Percentiles rank a stretch among this genome's conserved stretches.
Conservation (phyloP, 345 rosid species). For the Brassica cretica region DNA sequence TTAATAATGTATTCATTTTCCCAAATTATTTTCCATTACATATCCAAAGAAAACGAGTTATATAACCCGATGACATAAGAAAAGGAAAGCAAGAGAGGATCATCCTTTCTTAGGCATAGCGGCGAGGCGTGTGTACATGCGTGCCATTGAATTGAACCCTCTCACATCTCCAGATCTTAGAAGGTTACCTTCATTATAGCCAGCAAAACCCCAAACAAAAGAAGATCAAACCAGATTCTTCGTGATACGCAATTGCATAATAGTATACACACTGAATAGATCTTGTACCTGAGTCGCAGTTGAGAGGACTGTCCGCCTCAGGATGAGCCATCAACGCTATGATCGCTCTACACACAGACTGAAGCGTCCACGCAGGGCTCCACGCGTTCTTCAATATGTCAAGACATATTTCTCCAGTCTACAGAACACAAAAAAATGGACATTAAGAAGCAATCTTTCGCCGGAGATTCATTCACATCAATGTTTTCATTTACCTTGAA, state of each 20-base stretch:
- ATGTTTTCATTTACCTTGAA: conserved; percentile 63
- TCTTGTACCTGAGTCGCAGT: conserved; percentile 87
- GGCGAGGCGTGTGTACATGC: conserved; percentile 70
- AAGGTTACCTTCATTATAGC: conserved; percentile 63
- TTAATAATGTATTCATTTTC: conserved; percentile 2
- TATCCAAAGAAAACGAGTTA: neutral
- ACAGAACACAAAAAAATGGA: conserved; percentile 17
- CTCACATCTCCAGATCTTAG: conserved; percentile 88
- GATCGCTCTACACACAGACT: conserved; percentile 97
- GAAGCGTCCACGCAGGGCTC: conserved; percentile 99
- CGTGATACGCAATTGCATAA: neutral
- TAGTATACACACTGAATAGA: neutral
- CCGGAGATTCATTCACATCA: neutral
- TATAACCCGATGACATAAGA: neutral
- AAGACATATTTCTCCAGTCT: conserved; percentile 97
- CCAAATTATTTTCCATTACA: conserved; percentile 12
- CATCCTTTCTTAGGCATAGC: conserved; percentile 97
- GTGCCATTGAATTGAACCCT: conserved; percentile 97
- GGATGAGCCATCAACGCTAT: conserved; percentile 99
- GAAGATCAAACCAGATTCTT: neutral
- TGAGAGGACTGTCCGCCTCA: conserved; percentile 93
- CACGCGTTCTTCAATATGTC: conserved; percentile 99
- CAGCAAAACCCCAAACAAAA: conserved; percentile 3
- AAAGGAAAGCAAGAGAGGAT: conserved; percentile 21
- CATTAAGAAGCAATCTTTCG: neutral